Evolutionary conservation across 257 asterid genomes (phyloP).

Genomic region (Solanum gracilifrons): DNA sequence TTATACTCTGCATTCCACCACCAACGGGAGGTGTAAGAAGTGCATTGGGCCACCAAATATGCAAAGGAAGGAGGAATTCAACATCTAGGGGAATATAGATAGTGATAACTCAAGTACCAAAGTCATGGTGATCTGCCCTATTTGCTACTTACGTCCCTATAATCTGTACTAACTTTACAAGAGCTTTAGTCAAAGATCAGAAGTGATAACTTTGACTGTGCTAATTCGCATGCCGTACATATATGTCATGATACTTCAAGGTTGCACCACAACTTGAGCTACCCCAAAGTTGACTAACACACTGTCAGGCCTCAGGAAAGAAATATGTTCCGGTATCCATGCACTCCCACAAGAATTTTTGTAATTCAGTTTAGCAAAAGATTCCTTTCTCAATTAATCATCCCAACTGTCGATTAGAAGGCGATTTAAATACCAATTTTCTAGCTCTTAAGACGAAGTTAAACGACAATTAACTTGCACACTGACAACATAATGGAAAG

Average conservation of each 20-base stretch:
- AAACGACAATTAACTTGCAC: background rate
- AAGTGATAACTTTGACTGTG: background rate
- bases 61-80: background rate
- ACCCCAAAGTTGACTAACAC: background rate
- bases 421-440: background rate
- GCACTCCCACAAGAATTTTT: background rate
- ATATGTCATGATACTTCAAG: background rate
- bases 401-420: background rate
- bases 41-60: background rate
- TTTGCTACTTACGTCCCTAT: background rate
- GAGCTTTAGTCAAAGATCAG: background rate
- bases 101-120: background rate
- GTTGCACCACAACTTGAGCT: background rate
- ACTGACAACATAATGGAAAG: background rate
- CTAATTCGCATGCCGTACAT: background rate
- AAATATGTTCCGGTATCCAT: background rate
- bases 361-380: background rate
- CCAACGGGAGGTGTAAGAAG: background rate
- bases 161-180: background rate
- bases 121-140: background rate
- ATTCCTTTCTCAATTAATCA: background rate
- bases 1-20: background rate
- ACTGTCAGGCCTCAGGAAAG: background rate
- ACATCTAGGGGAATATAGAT: background rate
- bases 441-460: background rate